These are phyloP conservation scores for Pseudogymnoascus sp. DNA, from an alignment of 2,329 filamentous ascomycete species.

Conservation along the genomic window DNA sequence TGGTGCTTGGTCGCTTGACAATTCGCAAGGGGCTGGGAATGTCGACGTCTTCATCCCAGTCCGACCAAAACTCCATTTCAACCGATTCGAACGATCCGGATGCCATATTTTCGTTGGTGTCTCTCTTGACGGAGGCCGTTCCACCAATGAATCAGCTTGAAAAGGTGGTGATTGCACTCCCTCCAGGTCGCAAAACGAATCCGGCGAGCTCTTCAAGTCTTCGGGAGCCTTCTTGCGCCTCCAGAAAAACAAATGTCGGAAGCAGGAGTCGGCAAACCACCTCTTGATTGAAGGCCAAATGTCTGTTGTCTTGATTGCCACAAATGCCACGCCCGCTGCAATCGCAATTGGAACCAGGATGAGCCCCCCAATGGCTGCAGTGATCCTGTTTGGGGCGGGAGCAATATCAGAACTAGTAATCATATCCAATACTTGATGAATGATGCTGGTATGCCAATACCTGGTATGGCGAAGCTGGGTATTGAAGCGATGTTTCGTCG, in stretches of 20 bases:
- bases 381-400: constrained; percentile 28
- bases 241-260: constrained; percentile 13
- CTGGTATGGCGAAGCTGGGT: not conserved
- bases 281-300: constrained; percentile 16
- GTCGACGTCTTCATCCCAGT: constrained; percentile 1
- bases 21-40: constrained; percentile 8
- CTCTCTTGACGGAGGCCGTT: constrained; percentile 12
- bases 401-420: constrained; percentile 17
- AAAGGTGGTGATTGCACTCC: constrained; percentile 26
- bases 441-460: constrained; percentile 8
- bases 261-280: constrained; percentile 15
- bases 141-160: constrained; percentile 23
- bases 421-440: constrained; percentile 27
- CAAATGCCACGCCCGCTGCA: constrained; percentile 27
- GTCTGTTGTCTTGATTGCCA: constrained; percentile 25
- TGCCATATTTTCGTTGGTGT: constrained; percentile 29
- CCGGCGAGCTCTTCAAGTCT: constrained; percentile 30
- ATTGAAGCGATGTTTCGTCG: not conserved
- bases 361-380: constrained; percentile 35
- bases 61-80: constrained; percentile 27
- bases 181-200: constrained; percentile 32
- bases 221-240: constrained; percentile 20
- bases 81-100: constrained; percentile 23
- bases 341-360: constrained; percentile 40
- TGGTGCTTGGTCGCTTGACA: not conserved